These are phyloP conservation scores for Zoysia matrella DNA, from an alignment of 202 grass and related monocot genomes.

Conservation along the genomic window DNA sequence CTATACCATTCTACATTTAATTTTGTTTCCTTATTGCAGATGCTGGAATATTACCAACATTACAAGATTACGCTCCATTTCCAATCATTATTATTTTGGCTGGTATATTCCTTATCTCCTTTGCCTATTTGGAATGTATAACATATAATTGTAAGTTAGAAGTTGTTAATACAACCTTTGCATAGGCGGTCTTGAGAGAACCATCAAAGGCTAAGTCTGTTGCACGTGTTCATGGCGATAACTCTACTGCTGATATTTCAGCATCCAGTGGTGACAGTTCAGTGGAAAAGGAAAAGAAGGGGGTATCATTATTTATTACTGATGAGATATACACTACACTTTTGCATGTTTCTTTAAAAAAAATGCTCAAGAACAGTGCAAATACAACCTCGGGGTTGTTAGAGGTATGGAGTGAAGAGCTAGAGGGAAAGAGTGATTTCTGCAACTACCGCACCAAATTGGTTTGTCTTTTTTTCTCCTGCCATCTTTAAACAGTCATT, in stretches of 20 bases:
- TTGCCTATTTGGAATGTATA: conserved; percentile 30
- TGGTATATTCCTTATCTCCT: conserved; percentile 50
- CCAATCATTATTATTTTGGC: conserved; percentile 65
- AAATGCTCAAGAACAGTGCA: conserved; percentile 90
- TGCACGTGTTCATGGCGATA: conserved; percentile 65
- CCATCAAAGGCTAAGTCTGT: conserved; percentile 81
- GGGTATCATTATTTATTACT: conserved; percentile 65
- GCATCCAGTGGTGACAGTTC: conserved; percentile 46
- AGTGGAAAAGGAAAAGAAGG: conserved; percentile 87
- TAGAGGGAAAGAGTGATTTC: conserved; percentile 91
- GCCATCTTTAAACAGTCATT: conserved; percentile 22
- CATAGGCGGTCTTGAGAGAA: conserved; percentile 88
- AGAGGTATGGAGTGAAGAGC: conserved; percentile 94
- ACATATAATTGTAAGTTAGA: conserved; percentile 21
- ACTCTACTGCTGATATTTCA: conserved; percentile 58
- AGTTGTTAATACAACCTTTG: conserved; percentile 45
- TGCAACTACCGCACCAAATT: conserved; percentile 82
- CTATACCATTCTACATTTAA: conserved; percentile 38
- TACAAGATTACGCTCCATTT: conserved; percentile 63
- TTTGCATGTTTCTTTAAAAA: conserved; percentile 89
- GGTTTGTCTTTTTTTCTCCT: conserved; percentile 62
- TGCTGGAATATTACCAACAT: conserved; percentile 75
- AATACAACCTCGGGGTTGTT: conserved; percentile 54
- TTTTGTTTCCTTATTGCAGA: conserved; percentile 49
- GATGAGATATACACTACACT: conserved; percentile 84